Evolutionary conservation across 1,284 basidiomycete genomes (phyloP), one percentile per base, ranked within the genome.

Genomic region (Xerocomus cyaneibrunnescens): DNA sequence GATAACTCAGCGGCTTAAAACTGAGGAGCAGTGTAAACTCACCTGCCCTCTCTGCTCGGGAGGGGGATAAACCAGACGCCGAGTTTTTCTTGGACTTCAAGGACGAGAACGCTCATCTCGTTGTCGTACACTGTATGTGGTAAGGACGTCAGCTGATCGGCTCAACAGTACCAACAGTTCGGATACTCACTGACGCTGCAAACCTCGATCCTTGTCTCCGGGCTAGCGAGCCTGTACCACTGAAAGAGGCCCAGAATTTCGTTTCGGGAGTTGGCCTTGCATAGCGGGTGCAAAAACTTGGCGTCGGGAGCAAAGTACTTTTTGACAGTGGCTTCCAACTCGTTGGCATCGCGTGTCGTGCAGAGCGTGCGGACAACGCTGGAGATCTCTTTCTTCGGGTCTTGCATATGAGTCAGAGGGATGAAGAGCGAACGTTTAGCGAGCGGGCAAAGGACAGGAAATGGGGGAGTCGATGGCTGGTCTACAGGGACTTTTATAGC

Each of bases 211-310:
- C 53, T n/a, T 14, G 55, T 53, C 17, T 55, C 12, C 6, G 59
- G 65, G 23, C 63, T 66, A 36, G 54, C 50, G 28, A 70, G 54
- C 38, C 67, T 62, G 43, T 53, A 68, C 65, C 67, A 68, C 21
- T 68, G 57, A 53, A 59, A 70, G 34, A 68, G 36, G 16, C 65
- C 67, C 0, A 65, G 32, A 35, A 70, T 58, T 38, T 69, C 54
- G 47, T 59, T 58, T 25, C 65, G 48, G 5, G 64, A 59, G 35
- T 50, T 54, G 45, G 65, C 62, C 14, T 1, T 61, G 62, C 56
- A 68, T 25, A 69, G 14, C 7, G 62, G 57, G 48, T 69, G 64
- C 14, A 30, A 54, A 46, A 69, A 51, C 42, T 52, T 55, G 8
- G 65, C 65, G 35, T 70, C 54, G 3, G 50, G 32, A 17, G 41